Evolutionary conservation across 2,329 filamentous ascomycete species (phyloP), one percentile per base, ranked within the genome.

Genomic region (Phaeosphaeria sp.): DNA sequence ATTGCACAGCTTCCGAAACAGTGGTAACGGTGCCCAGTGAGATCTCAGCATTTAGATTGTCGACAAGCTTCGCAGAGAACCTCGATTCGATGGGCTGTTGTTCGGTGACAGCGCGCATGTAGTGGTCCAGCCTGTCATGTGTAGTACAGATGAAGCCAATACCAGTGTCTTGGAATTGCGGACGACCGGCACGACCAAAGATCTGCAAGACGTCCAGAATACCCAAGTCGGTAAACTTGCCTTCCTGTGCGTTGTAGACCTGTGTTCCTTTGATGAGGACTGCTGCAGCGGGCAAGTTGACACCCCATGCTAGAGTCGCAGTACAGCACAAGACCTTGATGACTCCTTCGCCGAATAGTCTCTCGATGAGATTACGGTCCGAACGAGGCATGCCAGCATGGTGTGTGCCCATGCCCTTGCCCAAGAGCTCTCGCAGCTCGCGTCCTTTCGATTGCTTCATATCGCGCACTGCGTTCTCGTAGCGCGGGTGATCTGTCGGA

Each of bases 211-310:
- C 95, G 75, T 99, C 95, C 2, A 99, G 84, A 64, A 99, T 99
- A 2, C 95, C 94, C 5, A 99, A 84, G 72, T 99, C 95, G 20
- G 97, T 90, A 67, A 97, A 98, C 77, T 96, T 97, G 77, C 95
- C 95, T 51, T 96, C 94, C 74, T 97, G 92, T 0, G 95, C 90
- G 74, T 93, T 98, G 79, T 99, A 99, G 0, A 99, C 87, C 73
- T 98, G 94, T 0, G 95, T 99, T 17, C 95, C 95, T 76, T 99
- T 99, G 84, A 99, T 99, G 52, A 99, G 86, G 50, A 99, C 95
- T 0, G 95, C 96, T 0, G 95, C 95, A 33, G 95, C 95, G 0
- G 95, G 95, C 77, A 99, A 86, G 77, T 99, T 99, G 74, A 99
- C 94, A 88, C 95, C 95, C 95, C 95, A 99, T 0, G 95, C 95